Conservation (phyloP, 352 stramenopile species). For the Phytophthora citrophthora region DNA sequence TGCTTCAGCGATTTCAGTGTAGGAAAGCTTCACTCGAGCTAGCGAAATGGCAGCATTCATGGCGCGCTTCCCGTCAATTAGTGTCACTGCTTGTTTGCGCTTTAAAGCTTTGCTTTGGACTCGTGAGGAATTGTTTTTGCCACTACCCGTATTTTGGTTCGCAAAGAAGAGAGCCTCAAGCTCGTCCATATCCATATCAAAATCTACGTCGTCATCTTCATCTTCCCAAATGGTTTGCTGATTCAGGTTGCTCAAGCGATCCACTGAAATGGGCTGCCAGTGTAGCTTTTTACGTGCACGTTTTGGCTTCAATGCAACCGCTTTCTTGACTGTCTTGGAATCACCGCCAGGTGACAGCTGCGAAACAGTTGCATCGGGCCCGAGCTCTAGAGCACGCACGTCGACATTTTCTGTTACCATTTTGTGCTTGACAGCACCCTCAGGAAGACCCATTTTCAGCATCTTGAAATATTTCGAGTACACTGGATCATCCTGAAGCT, state of each 20-base stretch:
- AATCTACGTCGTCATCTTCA: constrained; percentile 73
- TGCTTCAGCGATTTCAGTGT: constrained; percentile 84
- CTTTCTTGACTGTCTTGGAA: constrained; percentile 8
- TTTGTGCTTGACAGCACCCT: constrained; percentile 88
- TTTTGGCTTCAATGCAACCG: constrained; percentile 30
- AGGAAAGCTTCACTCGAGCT: constrained; percentile 93
- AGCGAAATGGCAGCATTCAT: constrained; percentile 99
- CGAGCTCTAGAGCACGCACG: constrained; percentile 65
- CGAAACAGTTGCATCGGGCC: constrained; percentile 60
- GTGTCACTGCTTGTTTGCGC: constrained; percentile 83
- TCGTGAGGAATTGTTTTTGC: constrained; percentile 57
- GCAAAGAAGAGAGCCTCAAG: constrained; percentile 88
- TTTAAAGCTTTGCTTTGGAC: constrained; percentile 54
- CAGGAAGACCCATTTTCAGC: constrained; percentile 91
- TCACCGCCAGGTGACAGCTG: constrained; percentile 27
- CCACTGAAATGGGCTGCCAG: constrained; percentile 88
- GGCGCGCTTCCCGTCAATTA: constrained; percentile 96
- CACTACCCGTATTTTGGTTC: constrained; percentile 48
- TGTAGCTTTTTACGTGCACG: constrained; percentile 87
- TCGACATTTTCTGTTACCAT: constrained; percentile 70
- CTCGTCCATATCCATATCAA: constrained; percentile 91
- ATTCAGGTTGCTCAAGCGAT: constrained; percentile 74
- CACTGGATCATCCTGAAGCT: constrained; percentile 63
- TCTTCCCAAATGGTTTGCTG: constrained; percentile 87
- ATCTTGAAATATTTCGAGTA: constrained; percentile 95